Evolutionary conservation across 768 basidiomycete species (phyloP), one percentile per base, ranked within the genome.

Genomic region (Rhizopogon vesiculosus): DNA sequence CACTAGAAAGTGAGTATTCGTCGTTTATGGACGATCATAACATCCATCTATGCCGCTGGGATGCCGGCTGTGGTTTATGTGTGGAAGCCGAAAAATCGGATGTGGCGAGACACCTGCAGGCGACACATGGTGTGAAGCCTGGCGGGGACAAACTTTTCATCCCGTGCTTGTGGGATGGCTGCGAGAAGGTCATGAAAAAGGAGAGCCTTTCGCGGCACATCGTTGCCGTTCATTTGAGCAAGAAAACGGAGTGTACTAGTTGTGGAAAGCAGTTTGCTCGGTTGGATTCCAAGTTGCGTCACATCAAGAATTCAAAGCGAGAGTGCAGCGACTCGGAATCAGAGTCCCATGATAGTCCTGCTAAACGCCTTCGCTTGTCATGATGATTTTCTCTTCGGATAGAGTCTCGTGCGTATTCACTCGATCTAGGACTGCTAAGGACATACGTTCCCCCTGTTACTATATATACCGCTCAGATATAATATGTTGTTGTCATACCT

Each of bases 121-220:
- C 16, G 2, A 2, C 0, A 3, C 48, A 49, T 19, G 38, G 22
- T 12, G 15, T 38, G 8, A 38, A 49, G 16, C 5, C 46, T 25
- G 53, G 43, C 15, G 42, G 53, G 3, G 53, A 70, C 44, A 59
- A 55, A 54, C 25, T 49, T 10, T n/a, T n/a, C n/a, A n/a, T n/a
- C n/a, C n/a, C n/a, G 10, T 70, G 67, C 45, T 38, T 8, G 2
- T 68, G 67, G 69, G 49, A 43, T 1, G 31, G 43, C 0, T 68
- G 69, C 15, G 3, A 13, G n/a, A 64, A 42, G 12, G 10, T 13
- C 38, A 67, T 68, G 67, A 60, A 48, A 0, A 58, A 45, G 50
- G 67, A 70, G 18, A 70, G 67, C 50, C 59, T 68, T 2, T 3
- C 59, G 0, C 67, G 69, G 0, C 67, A 70, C 9, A 38, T 69